Percentiles rank a stretch among this genome's conserved stretches.
These are phyloP conservation scores for Eurotiales sp. DNA, from an alignment of 2,329 filamentous ascomycete genomes.

Conservation along the genomic window DNA sequence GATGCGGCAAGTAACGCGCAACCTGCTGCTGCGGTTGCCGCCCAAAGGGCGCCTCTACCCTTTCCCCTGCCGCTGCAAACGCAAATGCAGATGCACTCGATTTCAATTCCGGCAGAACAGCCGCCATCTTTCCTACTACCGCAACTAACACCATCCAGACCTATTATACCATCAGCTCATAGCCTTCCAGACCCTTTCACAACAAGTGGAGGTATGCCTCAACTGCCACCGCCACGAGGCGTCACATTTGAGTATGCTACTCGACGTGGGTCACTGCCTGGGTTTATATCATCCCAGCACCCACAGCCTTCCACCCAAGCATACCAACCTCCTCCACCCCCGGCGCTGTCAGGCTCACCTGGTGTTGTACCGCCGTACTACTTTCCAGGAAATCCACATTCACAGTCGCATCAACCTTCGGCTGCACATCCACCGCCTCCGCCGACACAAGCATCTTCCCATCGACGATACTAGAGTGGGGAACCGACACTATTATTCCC, in stretches of 20 bases:
- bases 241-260: conserved; percentile 32
- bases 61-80: no score
- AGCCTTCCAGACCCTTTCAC: conserved; percentile 37
- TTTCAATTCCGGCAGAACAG: conserved; percentile 26
- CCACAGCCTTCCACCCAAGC: conserved; percentile 19
- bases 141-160: conserved; percentile 27
- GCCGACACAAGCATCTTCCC: not conserved
- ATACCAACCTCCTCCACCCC: conserved; percentile 22
- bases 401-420: not conserved
- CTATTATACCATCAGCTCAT: conserved; percentile 32
- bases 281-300: conserved; percentile 7
- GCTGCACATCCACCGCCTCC: not conserved
- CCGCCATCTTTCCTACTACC: conserved; percentile 29
- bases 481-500: no score
- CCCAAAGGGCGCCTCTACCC: not conserved
- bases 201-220: conserved; percentile 29
- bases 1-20: conserved; percentile 21
- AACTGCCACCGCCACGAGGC: conserved; percentile 38
- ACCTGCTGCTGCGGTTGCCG: not conserved
- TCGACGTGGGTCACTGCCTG: conserved; percentile 26
- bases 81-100: conserved; percentile 19
- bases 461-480: not conserved
- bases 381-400: not conserved
- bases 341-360: not conserved
- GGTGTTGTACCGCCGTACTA: conserved; percentile 4